Evolutionary conservation across 2,329 filamentous ascomycete species (phyloP), one percentile per base, ranked within the genome.

Genomic region (Didymella arachidicola): DNA sequence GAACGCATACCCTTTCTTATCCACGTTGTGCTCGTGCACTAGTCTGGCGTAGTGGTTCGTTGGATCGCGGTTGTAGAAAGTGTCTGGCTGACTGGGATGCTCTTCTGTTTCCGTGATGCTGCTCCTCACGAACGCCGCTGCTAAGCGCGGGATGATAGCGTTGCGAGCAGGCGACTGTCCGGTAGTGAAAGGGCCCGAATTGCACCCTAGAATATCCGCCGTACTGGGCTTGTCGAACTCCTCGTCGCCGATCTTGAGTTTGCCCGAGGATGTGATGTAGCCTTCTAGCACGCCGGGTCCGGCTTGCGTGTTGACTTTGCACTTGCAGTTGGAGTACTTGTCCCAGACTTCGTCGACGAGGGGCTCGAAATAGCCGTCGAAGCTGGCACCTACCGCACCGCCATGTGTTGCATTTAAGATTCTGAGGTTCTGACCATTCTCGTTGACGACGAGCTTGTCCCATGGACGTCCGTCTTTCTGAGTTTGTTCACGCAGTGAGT

Each of bases 341-440:
- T 19, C 18, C 56, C 56, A 58, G 4, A 27, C 56, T 34, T 58
- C 49, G 26, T 58, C 56, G 30, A 58, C 56, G 19, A 58, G 56
- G 10, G 56, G 49, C 39, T 58, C 56, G 26, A 58, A 58, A 39
- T 58, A 58, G 49, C 56, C 56, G 14, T 26, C 22, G 43, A 58
- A 58, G 16, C 39, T 36, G 18, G 56, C 56, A 11, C 56, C 56
- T 3, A 58, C 56, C n/a, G 56, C 56, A 18, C 19, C 39, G n/a
- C 56, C 56, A 26, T 58, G 56, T 2, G 56, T 58, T 5, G 56
- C 56, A 39, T 58, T 58, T 1, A 58, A 18, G 22, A 58, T 53
- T 2, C 56, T 36, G 7, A 58, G 50, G 25, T 41, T 52, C 7
- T 52, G 47, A 4, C 43, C 48, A n/a, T 51, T 46, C 5, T 52